Percentiles rank a stretch among this genome's conserved stretches.
These are phyloP conservation scores for Fonsecaea multimorphosa DNA, from an alignment of 2,329 filamentous ascomycete genomes.

Conservation along the genomic window DNA sequence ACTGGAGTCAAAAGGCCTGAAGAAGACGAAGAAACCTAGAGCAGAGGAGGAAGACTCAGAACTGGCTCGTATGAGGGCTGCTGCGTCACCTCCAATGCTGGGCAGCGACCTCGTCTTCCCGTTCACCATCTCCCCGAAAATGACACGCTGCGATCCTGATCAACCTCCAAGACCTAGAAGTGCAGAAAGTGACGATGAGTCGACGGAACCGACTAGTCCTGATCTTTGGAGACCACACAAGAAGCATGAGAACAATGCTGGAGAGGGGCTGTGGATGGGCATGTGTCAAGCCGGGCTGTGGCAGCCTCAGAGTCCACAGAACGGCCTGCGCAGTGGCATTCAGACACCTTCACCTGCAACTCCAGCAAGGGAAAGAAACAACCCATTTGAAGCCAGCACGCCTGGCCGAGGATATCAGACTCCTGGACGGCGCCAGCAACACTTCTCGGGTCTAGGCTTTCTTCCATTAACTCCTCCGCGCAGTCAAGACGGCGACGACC, in stretches of 20 bases:
- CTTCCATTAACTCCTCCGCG: conserved; percentile 52
- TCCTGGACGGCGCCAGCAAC: conserved; percentile 39
- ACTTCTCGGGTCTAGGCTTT: conserved; percentile 20
- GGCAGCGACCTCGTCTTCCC: conserved; percentile 81
- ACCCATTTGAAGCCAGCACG: conserved; percentile 39
- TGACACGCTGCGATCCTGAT: conserved; percentile 81
- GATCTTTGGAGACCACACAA: conserved; percentile 35
- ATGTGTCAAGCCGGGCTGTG: conserved; percentile 39
- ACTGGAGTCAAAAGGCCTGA: conserved; percentile 30
- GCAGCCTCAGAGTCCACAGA: conserved; percentile 38
- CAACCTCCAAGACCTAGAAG: conserved; percentile 63
- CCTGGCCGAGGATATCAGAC: conserved; percentile 37
- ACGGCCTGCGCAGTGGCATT: conserved; percentile 43
- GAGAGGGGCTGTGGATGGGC: conserved; percentile 43
- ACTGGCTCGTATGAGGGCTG: conserved; percentile 63
- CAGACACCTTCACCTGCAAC: conserved; percentile 50
- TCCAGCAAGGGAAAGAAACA: conserved; percentile 44
- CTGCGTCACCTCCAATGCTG: conserved; percentile 80
- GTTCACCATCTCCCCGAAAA: conserved; percentile 79
- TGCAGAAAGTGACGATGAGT: conserved; percentile 58
- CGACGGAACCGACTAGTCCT: conserved; percentile 56
- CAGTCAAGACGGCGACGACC: conserved; percentile 56
- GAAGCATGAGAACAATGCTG: conserved; percentile 38
- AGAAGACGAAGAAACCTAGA: conserved; percentile 32
- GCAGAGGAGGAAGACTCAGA: conserved; percentile 40